Base-by-base conservation (phyloP, 768 basidiomycete species). In the Paxillus ammoniavirescens region DNA sequence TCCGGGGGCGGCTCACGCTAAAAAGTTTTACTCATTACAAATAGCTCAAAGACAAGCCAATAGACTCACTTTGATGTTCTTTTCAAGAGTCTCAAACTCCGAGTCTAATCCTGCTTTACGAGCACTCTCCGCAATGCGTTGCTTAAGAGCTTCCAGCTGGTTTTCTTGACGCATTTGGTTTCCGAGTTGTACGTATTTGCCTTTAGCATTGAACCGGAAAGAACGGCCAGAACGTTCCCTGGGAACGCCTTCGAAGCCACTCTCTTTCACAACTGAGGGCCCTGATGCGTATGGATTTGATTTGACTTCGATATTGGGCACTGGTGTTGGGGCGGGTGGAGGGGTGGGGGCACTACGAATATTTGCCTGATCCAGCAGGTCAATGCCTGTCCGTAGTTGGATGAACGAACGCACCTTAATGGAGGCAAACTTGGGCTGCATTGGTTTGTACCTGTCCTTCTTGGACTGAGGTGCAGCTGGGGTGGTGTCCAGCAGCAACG, bases 381-480 rank as follows among this genome's bases (percentile, higher is more conserved):
- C 14, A 56, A 47, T 1, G 18, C 41, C 23, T 38, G 15, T 28
- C 10, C 5, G 51, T 13, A n/a, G 33, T 13, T 35, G n/a, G 12
- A 26, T 14, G 13, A 40, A 23, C 12, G 42, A 31, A 61, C 75
- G 45, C 17, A 87, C 91, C 76, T 89, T 93, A 71, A 96, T 94
- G 3, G 93, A 92, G 0, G 95, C 91, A 69, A 98, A 99, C 71
- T 99, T 99, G 47, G 97, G 97, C 58, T 95, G 94, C 95, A 99
- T 98, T 15, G 96, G 93, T 68, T 95, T 96, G 72, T 97, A 97
- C 56, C 89, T 75, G 69, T 97, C 92, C 70, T 95, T 93, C 72
- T 90, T 91, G 26, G 86, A 86, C 70, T 86, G 86, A 3, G 79
- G 81, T 4, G 78, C 73, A 3, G 73, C 64, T 7, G 81, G 75